Evolutionary conservation across 768 basidiomycete species (phyloP), one percentile per base, ranked within the genome.

Genomic region (Sarcomyxa edulis): DNA sequence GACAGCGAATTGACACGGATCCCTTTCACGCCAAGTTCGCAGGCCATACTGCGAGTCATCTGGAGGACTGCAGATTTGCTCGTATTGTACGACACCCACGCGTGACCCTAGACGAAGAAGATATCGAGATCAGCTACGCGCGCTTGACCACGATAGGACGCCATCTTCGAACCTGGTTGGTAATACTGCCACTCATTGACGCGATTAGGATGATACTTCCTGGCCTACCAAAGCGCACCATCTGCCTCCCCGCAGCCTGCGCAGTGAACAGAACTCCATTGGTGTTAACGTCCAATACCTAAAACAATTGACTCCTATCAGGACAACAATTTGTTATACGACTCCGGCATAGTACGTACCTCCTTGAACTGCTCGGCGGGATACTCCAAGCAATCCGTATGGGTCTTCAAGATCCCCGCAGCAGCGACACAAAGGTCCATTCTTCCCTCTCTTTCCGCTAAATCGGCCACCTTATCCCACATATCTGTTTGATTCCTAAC

Each of bases 31-130:
- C 82, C 86, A 2, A 89, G 69, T 52, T 89, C 85, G 51, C 83
- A 86, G 3, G 85, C 85, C 83, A 89, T 81, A 55, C 81, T 85
- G 29, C 86, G 74, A 5, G 68, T 78, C 83, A 86, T 86, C 59
- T 89, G 85, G 28, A 87, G 58, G 12, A 89, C 83, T 4, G 78
- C 85, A 1, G 80, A 74, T 59, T 89, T 89, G 62, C 80, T 83
- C 33, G 74, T 69, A 58, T 87, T 86, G 61, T 88, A 88, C 10
- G 81, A 74, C 35, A 79, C 72, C 83, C 81, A 86, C 1, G 78
- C 73, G 47, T 84, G 81, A 46, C 77, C 83, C 85, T 84, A 21
- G 10, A 6, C n/a, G n/a, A n/a, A n/a, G n/a, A 12, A 43, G 11
- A 45, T 23, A 40, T 38, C n/a, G 40, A 18, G 36, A 39, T 32